Base-by-base conservation (phyloP, 306 rosid species). In the Lablab purpureus region DNA sequence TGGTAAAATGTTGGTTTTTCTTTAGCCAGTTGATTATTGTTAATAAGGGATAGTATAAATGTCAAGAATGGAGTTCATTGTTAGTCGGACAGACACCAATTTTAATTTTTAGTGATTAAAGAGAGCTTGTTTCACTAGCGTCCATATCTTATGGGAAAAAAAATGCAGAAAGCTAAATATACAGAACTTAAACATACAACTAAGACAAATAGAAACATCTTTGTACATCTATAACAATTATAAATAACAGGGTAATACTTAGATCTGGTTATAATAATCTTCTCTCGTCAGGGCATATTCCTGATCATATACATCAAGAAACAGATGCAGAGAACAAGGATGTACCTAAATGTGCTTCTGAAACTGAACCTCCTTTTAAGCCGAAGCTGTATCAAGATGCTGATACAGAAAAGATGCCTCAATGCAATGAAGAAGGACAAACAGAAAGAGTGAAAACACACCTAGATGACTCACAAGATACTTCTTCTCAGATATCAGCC, bases 401-500 rank as follows among this genome's bases (percentile, higher is more conserved):
- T 68, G 78, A 60, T 73, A 47, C 75, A 43, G 86, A 85, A 75
- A 76, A 81, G 81, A 82, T 30, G 37, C 60, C 76, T 60, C 14
- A 67, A 36, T 69, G 84, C 74, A 76, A 71, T 30, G 54, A 65
- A 21, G 83, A 83, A 78, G 89, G 79, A 62, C 86, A 80, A 81
- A 81, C 77, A 64, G 74, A 54, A 58, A 64, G 80, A 79, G 74
- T 78, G 75, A 77, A 89, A 83, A 17, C 81, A 63, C 37, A 37
- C 82, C 43, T 82, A 23, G 76, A 84, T 75, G 80, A 74, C 66
- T 79, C 88, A 4, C 90, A 76, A 71, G 92, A 91, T 81, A 64
- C 67, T 56, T 92, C 67, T 56, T 92, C 97, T 84, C 97, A 94
- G 85, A 91, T 94, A 84, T 94, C 97, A 37, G 97, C 89, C 58